These are phyloP conservation scores for Cymbidium sinense DNA, from an alignment of 106 monocot species.

Conservation along the genomic window DNA sequence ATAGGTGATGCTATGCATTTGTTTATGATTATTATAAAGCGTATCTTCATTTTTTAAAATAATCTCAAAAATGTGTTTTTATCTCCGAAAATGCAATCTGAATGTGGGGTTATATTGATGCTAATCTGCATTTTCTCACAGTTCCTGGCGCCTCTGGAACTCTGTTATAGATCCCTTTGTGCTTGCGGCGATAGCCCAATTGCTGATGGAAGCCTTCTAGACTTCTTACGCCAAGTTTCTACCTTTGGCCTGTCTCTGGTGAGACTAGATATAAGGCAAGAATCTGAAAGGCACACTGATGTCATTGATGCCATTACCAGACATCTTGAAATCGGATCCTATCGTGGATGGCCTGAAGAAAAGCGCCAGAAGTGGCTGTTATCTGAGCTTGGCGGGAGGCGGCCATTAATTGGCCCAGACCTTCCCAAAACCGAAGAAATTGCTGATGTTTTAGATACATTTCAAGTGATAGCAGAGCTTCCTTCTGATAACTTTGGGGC, in stretches of 20 bases:
- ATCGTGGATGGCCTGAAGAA: conserved; percentile 91
- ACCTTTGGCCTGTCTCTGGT: conserved; percentile 90
- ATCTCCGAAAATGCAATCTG: neutral
- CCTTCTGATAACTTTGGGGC: conserved; percentile 92
- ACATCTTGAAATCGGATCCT: conserved; percentile 84
- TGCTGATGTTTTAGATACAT: conserved; percentile 77
- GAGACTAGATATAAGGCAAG: conserved; percentile 93
- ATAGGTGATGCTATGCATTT: no score
- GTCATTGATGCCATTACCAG: conserved; percentile 84
- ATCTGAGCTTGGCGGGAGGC: conserved; percentile 79
- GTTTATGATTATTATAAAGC: no score
- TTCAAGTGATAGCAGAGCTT: conserved; percentile 76
- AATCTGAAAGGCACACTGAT: no score
- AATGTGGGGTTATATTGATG: neutral
- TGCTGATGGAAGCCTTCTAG: conserved; percentile 95
- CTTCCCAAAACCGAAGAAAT: conserved; percentile 83
- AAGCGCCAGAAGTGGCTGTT: conserved; percentile 84
- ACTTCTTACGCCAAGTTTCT: conserved; percentile 93
- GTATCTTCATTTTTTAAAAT: no score
- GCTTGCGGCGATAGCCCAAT: conserved; percentile 65
- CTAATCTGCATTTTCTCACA: conserved; percentile 6
- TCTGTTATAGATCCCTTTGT: conserved; percentile 81
- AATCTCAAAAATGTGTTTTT: no score
- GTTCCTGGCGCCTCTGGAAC: conserved; percentile 92
- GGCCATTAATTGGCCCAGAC: conserved; percentile 81